Evolutionary conservation across 768 basidiomycete genomes (phyloP).

Genomic region (Lentinula sp.): DNA sequence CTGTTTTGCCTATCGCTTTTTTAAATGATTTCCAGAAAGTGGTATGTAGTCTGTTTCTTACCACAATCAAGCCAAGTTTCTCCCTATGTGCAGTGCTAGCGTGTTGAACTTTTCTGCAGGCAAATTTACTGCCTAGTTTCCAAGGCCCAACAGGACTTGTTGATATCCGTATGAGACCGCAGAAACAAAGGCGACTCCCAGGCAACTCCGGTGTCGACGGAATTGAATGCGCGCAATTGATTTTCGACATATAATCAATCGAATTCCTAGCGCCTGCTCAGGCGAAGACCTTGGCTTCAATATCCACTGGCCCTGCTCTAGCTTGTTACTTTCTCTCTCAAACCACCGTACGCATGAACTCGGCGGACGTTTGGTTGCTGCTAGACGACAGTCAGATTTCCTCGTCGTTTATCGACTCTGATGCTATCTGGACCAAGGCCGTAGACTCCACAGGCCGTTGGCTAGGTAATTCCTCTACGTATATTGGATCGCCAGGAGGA

Average conservation of each 20-base stretch:
- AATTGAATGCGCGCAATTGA: neutral
- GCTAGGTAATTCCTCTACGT: neutral
- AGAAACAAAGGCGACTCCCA: no score
- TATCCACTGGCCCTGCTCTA: no score
- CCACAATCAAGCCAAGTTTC: no score
- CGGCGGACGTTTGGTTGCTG: neutral
- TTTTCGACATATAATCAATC: neutral
- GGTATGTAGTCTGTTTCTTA: no score
- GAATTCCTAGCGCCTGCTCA: neutral
- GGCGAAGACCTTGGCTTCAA: neutral
- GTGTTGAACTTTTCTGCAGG: no score
- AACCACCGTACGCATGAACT: neutral
- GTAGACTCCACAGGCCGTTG: neutral
- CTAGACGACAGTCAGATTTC: neutral
- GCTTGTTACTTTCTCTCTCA: neutral
- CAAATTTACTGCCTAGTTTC: no score
- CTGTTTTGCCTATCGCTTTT: no score
- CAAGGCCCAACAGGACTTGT: no score
- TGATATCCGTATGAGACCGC: no score
- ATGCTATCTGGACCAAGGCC: neutral
- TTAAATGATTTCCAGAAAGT: no score
- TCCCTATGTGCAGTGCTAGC: no score
- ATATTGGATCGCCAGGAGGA: neutral
- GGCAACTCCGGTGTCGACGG: no score
- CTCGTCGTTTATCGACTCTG: neutral